A percentile compares a stretch with the other conserved stretches of the same genome.
Evolutionary conservation across 2,329 filamentous ascomycete genomes (phyloP).

Genomic region (Aspergillus neoniger): DNA sequence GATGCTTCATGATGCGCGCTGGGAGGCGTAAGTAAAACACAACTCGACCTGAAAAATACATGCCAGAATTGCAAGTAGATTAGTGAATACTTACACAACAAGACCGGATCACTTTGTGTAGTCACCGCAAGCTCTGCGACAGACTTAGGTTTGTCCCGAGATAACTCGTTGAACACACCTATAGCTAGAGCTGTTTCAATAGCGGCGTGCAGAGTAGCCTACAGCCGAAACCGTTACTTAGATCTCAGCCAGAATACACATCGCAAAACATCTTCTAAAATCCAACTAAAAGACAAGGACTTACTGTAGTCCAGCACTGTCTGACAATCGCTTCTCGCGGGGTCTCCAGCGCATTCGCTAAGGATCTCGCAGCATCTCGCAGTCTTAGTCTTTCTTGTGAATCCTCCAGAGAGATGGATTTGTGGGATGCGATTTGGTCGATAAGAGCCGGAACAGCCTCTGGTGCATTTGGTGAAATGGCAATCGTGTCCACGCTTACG

Average conservation of each 20-base stretch:
- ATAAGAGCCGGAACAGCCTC: constrained; percentile 18
- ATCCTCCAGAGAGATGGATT: constrained; percentile 5
- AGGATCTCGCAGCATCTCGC: constrained; percentile 20
- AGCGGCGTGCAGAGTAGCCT: constrained; percentile 18
- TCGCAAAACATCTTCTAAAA: too few species aligned
- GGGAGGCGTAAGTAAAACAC: neutral
- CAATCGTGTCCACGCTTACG: constrained; percentile 9
- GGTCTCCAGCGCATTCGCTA: constrained; percentile 20
- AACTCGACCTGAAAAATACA: too few species aligned
- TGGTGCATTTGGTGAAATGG: constrained; percentile 18
- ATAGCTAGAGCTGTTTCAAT: constrained; percentile 23
- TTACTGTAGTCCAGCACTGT: constrained; percentile 21
- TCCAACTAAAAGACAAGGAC: neutral
- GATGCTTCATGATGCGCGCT: constrained; percentile 24
- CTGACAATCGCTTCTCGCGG: constrained; percentile 21
- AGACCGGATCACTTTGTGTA: constrained; percentile 12
- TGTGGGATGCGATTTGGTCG: constrained; percentile 14
- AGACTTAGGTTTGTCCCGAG: constrained; percentile 13
- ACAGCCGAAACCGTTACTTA: neutral
- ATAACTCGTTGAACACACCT: constrained; percentile 17
- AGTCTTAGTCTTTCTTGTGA: constrained; percentile 17
- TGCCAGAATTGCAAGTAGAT: too few species aligned
- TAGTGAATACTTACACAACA: constrained; percentile 14
- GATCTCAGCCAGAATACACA: neutral
- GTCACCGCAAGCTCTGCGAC: constrained; percentile 18